Evolutionary conservation across 176 grass and related monocot species (phyloP), one percentile per base, ranked within the genome.

Genomic region (Poa annua): DNA sequence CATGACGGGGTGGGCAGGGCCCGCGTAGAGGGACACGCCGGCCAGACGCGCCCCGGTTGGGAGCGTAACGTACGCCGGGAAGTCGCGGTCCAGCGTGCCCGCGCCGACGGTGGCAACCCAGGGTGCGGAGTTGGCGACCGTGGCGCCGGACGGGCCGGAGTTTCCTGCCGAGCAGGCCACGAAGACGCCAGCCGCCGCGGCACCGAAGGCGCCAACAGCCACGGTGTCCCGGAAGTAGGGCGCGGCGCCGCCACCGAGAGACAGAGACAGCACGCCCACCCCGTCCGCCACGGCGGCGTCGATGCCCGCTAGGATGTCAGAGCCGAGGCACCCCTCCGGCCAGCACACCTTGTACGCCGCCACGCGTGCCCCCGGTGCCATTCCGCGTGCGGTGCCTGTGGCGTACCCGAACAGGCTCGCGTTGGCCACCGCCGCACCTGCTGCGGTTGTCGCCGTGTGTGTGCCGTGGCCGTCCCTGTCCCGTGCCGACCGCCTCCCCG

Each of bases 321-420:
- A 99, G 7, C 89, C 89, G 49, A 96, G 89, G 90, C 96, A 99
- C 0, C 93, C 93, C 11, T 92, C 80, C 6, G 87, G 71, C 93
- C 93, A 99, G 77, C 96, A 99, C 66, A 99, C 96, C 61, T 99
- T 99, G 81, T 99, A 99, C 19, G 88, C 96, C 3, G 96, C 96
- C 16, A 99, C 89, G 59, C 96, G 93, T 3, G 93, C 86, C 7
- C 90, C 96, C 35, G 78, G 85, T 0, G 87, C 93, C 96, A 99
- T 99, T 21, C 96, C 96, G 7, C 93, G 91, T 73, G 96, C 96
- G 8, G 91, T 96, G 11, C 96, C 96, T 15, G 91, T 20, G 17
- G 96, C 96, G 68, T 99, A 99, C 19, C 93, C 96, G 39, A 99
- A 86, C 16, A 99, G 47, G 87, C 96, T 99, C 44, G 96, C 96